Conservation (phyloP, 116 monocot species). For the Phalaenopsis hybrid region DNA sequence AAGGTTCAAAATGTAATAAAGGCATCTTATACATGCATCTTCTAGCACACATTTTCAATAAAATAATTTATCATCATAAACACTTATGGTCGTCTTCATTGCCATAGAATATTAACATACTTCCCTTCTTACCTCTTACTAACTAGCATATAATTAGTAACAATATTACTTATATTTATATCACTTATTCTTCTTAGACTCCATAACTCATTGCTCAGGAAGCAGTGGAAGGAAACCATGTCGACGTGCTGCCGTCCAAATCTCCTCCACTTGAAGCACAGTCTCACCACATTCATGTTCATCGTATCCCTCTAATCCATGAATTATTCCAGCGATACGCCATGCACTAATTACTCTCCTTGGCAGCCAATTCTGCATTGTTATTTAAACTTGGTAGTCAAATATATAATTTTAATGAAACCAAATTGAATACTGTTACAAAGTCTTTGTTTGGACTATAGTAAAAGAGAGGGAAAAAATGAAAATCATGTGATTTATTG, state of each 20-base stretch:
- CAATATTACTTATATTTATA: not conserved
- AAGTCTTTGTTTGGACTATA: not conserved
- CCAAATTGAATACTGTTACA: not conserved
- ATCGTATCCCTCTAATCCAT: slow-evolving; percentile 58
- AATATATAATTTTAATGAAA: not conserved
- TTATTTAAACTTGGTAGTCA: not conserved
- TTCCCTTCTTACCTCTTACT: not conserved
- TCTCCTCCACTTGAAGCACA: slow-evolving; percentile 31
- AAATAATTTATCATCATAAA: not conserved
- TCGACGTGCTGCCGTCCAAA: slow-evolving; percentile 49
- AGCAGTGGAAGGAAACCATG: slow-evolving; percentile 58
- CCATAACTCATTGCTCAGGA: not conserved
- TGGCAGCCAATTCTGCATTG: slow-evolving; percentile 69
- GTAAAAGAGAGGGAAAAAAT: not conserved
- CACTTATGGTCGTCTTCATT: not conserved
- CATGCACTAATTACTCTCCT: slow-evolving; percentile 84
- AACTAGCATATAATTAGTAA: not conserved
- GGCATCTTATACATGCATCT: not conserved
- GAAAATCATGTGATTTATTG: too few relatives aligned
- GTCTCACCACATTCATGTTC: slow-evolving; percentile 42
- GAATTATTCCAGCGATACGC: slow-evolving; percentile 68
- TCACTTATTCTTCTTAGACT: not conserved
- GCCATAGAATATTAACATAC: not conserved
- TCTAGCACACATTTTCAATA: not conserved
- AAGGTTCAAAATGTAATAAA: not conserved